A percentile compares a stretch with the other conserved stretches of the same genome.
Evolutionary conservation across 139 green algal genomes (phyloP).

Genomic region (Zygnema cylindricum): DNA sequence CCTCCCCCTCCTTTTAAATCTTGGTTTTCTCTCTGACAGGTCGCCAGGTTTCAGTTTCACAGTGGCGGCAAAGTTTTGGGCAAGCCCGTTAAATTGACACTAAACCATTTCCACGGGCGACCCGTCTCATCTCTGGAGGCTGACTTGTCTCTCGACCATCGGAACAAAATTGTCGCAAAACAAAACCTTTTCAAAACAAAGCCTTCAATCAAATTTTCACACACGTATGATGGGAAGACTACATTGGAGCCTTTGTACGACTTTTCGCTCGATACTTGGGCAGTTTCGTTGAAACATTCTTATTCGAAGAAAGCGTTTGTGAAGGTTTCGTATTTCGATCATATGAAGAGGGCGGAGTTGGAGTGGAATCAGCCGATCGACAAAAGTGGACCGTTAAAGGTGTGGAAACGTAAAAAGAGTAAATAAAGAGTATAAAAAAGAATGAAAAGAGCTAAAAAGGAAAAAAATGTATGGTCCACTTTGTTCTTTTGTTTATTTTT

Average conservation of each 20-base stretch:
- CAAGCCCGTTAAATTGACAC: not conserved
- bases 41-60: not conserved
- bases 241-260: slow-evolving; percentile 22
- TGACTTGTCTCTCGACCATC: not conserved
- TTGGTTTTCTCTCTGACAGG: slow-evolving; percentile 6
- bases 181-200: slow-evolving; percentile 1
- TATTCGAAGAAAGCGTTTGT: not conserved
- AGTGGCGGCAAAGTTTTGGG: not conserved
- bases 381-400: not conserved
- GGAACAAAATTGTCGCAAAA: slow-evolving; percentile 5
- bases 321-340: not conserved
- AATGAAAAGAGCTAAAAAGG: too few relatives aligned
- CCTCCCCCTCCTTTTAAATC: too few relatives aligned
- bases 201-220: not conserved
- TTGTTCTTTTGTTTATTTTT: not conserved
- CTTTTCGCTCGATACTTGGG: slow-evolving; percentile 8
- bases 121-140: not conserved
- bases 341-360: not conserved
- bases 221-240: not conserved
- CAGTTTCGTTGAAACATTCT: not conserved
- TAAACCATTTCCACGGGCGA: not conserved
- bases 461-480: not conserved
- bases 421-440: too few relatives aligned
- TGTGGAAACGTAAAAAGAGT: too few relatives aligned
- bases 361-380: not conserved